These are phyloP conservation scores for Escovopsis sp. DNA, from an alignment of 2,329 filamentous ascomycete genomes.

Conservation along the genomic window DNA sequence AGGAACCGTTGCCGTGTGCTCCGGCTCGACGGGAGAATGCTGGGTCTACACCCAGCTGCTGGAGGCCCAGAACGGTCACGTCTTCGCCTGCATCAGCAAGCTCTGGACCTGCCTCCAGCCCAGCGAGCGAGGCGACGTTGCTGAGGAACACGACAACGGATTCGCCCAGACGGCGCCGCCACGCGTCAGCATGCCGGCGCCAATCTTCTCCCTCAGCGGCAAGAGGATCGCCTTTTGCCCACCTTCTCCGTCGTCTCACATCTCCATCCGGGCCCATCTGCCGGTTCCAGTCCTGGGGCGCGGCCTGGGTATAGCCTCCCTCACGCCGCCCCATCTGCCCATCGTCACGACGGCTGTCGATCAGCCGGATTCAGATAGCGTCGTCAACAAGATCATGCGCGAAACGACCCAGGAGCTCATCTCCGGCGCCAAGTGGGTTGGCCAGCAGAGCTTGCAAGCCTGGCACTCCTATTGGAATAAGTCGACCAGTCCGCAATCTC, in stretches of 20 bases:
- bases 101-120: constrained; percentile 79
- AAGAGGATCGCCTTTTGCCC: constrained; percentile 69
- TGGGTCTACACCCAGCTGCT: constrained; percentile 53
- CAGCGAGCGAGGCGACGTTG: constrained; percentile 29
- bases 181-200: constrained; percentile 35
- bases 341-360: constrained; percentile 52
- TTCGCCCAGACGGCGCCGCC: constrained; percentile 20
- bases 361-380: constrained; percentile 53
- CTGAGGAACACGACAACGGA: constrained; percentile 29
- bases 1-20: constrained; percentile 58
- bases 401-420: constrained; percentile 68
- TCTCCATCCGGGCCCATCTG: constrained; percentile 52
- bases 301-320: constrained; percentile 28
- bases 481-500: constrained; percentile 21
- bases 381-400: constrained; percentile 63
- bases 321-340: constrained; percentile 5
- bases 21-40: constrained; percentile 72
- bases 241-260: constrained; percentile 53
- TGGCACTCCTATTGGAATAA: constrained; percentile 73
- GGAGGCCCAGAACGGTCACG: constrained; percentile 24
- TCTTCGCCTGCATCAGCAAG: constrained; percentile 63
- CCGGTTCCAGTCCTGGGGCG: constrained; percentile 39
- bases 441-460: constrained; percentile 60
- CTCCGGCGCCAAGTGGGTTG: constrained; percentile 58
- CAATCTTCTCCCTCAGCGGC: constrained; percentile 53